Evolutionary conservation across 176 grass and related monocot genomes (phyloP).

Genomic region (Zoysia japonica): DNA sequence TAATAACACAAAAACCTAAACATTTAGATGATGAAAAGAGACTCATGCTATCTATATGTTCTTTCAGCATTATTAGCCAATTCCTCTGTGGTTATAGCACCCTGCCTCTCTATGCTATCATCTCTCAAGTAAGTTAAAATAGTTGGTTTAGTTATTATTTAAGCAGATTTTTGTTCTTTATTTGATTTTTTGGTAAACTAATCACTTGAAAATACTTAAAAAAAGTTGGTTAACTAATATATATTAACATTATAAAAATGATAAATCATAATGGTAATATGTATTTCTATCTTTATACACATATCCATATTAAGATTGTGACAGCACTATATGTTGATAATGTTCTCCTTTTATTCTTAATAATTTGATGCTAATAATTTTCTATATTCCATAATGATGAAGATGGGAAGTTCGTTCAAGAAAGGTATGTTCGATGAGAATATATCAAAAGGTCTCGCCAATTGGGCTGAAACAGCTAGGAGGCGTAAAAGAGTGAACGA

Average conservation of each 20-base stretch:
- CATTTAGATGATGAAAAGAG: too few relatives aligned
- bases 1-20: not conserved
- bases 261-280: too few relatives aligned
- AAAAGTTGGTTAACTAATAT: too few relatives aligned
- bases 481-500: conserved; percentile 21
- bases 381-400: not conserved
- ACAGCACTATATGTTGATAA: not conserved
- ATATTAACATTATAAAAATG: too few relatives aligned
- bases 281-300: too few relatives aligned
- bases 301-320: not conserved
- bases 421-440: conserved; percentile 70
- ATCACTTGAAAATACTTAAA: too few relatives aligned
- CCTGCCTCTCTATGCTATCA: conserved; percentile 77
- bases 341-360: not conserved
- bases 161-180: not conserved
- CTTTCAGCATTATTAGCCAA: conserved; percentile 60
- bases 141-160: not conserved
- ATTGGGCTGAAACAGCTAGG: conserved; percentile 52
- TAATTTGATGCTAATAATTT: not conserved
- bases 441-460: conserved; percentile 46
- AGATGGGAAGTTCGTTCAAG: conserved; percentile 96
- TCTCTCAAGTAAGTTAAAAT: conserved; percentile 70
- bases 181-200: too few relatives aligned
- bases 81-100: conserved; percentile 72
- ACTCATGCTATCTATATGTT: not conserved